Evolutionary conservation across 352 stramenopile genomes (phyloP).

Genomic region (Blastocystis sp.): DNA sequence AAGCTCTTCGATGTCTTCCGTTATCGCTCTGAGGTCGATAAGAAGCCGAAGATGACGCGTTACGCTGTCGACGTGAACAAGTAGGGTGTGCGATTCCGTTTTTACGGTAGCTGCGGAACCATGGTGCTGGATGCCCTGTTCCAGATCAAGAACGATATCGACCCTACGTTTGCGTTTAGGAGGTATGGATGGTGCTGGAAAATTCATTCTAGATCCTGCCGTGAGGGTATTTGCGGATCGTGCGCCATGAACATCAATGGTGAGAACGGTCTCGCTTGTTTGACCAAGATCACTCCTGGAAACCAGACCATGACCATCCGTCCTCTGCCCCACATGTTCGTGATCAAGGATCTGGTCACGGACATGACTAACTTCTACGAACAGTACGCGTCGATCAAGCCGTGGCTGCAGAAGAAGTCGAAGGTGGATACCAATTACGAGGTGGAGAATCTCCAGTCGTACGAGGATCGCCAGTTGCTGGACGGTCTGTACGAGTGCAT

Average conservation of each 20-base stretch:
- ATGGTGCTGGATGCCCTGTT: conserved; percentile 97
- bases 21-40: conserved; percentile 83
- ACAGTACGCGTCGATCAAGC: conserved; percentile 90
- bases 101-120: conserved; percentile 74
- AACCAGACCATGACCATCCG: conserved; percentile 75
- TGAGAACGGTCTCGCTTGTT: conserved; percentile 90
- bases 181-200: conserved; percentile 61
- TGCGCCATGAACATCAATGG: conserved; percentile 99
- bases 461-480: conserved; percentile 93
- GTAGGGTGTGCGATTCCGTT: conserved; percentile 61
- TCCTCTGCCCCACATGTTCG: conserved; percentile 97
- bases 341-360: conserved; percentile 89
- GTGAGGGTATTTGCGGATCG: conserved; percentile 95
- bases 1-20: conserved; percentile 98
- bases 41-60: conserved; percentile 83
- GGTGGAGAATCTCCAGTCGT: conserved; percentile 60
- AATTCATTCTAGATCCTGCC: conserved; percentile 74
- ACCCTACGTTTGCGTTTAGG: conserved; percentile 92
- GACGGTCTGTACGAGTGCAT: conserved; percentile 99
- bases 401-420: conserved; percentile 86
- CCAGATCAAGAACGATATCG: conserved; percentile 99
- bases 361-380: conserved; percentile 99
- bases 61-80: conserved; percentile 93
- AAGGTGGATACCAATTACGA: conserved; percentile 71
- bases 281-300: conserved; percentile 80